These are phyloP conservation scores for Pulveroboletus sp. DNA, from an alignment of 768 basidiomycete genomes.

Conservation along the genomic window DNA sequence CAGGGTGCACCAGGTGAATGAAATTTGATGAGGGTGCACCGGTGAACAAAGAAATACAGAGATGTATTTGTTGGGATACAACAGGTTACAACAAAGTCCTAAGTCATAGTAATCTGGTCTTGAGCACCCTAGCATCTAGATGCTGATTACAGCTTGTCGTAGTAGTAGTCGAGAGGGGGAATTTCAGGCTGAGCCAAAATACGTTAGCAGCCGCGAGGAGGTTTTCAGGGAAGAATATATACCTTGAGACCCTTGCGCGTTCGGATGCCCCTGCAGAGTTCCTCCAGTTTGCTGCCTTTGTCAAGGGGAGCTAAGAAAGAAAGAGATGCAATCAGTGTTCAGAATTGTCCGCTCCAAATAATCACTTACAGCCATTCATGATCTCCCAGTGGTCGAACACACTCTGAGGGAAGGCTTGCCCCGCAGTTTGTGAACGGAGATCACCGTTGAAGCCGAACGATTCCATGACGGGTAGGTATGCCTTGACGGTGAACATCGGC, in stretches of 20 bases:
- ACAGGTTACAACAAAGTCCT: constrained; percentile 16
- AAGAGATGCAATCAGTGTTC: constrained; percentile 1
- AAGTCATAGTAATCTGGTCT: constrained; percentile 5
- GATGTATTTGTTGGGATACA: constrained; percentile 14
- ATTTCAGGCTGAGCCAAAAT: constrained; percentile 65
- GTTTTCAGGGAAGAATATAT: constrained; percentile 6
- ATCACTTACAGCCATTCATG: constrained; percentile 72
- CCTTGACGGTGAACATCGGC: constrained; percentile 99
- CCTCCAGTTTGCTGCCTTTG: constrained; percentile 88
- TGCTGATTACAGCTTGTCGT: constrained; percentile 77
- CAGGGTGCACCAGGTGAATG: too few species aligned
- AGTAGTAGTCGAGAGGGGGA: constrained; percentile 83
- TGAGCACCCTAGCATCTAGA: constrained; percentile 1
- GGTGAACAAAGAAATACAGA: constrained; percentile 9
- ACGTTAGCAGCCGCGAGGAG: constrained; percentile 7
- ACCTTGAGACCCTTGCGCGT: constrained; percentile 95
- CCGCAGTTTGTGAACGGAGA: constrained; percentile 85
- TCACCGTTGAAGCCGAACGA: constrained; percentile 98
- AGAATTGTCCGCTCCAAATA: background rate
- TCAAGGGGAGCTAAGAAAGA: constrained; percentile 60
- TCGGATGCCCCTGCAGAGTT: constrained; percentile 77
- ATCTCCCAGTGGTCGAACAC: constrained; percentile 93
- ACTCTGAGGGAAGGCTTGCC: constrained; percentile 97
- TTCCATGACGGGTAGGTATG: constrained; percentile 86
- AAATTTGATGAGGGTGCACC: background rate